Evolutionary conservation across 228 moss, liverwort and hornwort genomes (phyloP).

Genomic region (Sphagnum magellanicum): DNA sequence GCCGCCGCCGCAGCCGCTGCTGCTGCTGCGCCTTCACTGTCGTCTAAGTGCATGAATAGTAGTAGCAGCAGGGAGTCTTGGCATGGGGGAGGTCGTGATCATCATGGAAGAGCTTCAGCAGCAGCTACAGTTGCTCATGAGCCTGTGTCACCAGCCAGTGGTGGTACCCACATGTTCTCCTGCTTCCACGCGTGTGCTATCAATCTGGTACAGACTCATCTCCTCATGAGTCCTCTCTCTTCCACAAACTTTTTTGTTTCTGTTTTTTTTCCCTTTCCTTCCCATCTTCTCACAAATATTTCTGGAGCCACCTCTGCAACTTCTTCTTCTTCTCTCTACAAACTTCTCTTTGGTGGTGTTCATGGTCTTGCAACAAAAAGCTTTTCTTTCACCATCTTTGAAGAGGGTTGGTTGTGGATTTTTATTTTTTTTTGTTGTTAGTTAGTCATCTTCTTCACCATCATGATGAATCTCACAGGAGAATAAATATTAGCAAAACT

Average conservation of each 20-base stretch:
- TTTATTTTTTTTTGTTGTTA: too few species aligned
- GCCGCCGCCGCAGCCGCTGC: too few species aligned
- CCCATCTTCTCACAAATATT: not conserved
- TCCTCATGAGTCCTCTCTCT: too few species aligned
- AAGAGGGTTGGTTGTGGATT: too few species aligned
- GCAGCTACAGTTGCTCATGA: conserved; percentile 1
- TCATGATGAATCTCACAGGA: too few species aligned
- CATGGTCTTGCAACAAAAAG: not conserved
- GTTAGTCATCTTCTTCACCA: too few species aligned
- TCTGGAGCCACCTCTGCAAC: not conserved
- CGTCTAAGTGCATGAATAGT: conserved; percentile 4
- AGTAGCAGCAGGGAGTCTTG: conserved; percentile 3
- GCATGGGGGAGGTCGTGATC: not conserved
- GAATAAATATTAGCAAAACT: too few species aligned
- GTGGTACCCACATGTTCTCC: conserved; percentile 16
- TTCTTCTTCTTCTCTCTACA: not conserved
- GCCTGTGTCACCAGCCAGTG: too few species aligned
- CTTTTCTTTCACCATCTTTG: too few species aligned
- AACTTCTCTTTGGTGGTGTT: not conserved
- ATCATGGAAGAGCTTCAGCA: conserved; percentile 15
- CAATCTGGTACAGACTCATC: conserved; percentile 25
- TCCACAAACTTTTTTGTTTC: too few species aligned
- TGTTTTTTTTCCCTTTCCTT: not conserved
- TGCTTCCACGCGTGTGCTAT: conserved; percentile 51
- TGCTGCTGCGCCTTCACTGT: not conserved